These are phyloP conservation scores for Dendrocalamus sinicus DNA, from an alignment of 176 grass and related monocot genomes.

Conservation along the genomic window DNA sequence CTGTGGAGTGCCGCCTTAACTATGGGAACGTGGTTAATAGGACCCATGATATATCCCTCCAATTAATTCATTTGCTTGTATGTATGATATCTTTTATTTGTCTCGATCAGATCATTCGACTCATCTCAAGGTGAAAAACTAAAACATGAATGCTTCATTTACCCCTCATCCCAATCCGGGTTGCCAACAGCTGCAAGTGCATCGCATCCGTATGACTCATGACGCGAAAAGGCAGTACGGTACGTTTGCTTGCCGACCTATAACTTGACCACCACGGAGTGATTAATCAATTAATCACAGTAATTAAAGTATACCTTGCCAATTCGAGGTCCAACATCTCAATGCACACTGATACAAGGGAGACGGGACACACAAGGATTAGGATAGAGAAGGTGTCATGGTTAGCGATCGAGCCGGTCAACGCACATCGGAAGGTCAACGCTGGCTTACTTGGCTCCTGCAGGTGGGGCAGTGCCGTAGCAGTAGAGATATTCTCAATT, in stretches of 20 bases:
- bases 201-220: not conserved
- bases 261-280: conserved; percentile 13
- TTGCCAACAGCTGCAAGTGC: not conserved
- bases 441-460: too few species aligned
- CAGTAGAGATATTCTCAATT: not conserved
- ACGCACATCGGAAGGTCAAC: not conserved
- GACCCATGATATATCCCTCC: too few species aligned
- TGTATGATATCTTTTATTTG: too few species aligned
- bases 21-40: too few species aligned
- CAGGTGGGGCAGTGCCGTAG: too few species aligned
- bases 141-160: too few species aligned
- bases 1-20: too few species aligned
- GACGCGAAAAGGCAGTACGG: not conserved
- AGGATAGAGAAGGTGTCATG: not conserved
- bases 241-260: not conserved
- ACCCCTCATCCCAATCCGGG: too few species aligned
- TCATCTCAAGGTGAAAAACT: too few species aligned
- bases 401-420: not conserved
- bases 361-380: not conserved
- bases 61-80: too few species aligned
- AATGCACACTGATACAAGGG: not conserved
- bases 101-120: too few species aligned
- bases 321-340: not conserved
- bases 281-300: not conserved
- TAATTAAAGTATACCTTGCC: too few species aligned